Percentiles rank a stretch among this genome's conserved stretches.
These are phyloP conservation scores for Exidia glandulosa DNA, from an alignment of 768 basidiomycete species.

Conservation along the genomic window DNA sequence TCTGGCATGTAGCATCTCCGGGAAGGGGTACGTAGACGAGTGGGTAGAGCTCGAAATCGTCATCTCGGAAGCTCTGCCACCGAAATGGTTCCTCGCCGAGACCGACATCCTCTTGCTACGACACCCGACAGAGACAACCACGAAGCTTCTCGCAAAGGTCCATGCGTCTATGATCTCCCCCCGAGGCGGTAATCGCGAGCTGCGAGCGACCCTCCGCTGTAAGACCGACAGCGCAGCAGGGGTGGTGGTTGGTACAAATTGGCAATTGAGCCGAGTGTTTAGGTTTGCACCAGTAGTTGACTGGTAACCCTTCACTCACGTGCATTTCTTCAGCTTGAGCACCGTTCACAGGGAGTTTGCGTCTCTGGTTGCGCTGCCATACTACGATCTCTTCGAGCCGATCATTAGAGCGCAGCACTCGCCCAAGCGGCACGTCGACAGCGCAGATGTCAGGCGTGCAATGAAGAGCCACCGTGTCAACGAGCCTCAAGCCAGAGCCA, in stretches of 20 bases:
- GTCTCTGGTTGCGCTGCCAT: slow-evolving; percentile 70
- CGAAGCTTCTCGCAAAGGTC: slow-evolving; percentile 62
- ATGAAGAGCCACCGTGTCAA: slow-evolving; percentile 72
- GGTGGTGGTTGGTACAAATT: slow-evolving; percentile 51
- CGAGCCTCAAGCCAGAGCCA: slow-evolving; percentile 88
- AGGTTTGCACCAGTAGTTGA: slow-evolving; percentile 54
- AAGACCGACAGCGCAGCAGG: slow-evolving; percentile 41
- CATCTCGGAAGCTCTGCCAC: slow-evolving; percentile 46
- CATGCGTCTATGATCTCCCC: slow-evolving; percentile 31
- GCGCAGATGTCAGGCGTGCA: slow-evolving; percentile 43
- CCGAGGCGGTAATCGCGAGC: slow-evolving; percentile 20
- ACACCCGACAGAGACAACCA: slow-evolving; percentile 36
- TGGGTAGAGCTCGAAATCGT: slow-evolving; percentile 72
- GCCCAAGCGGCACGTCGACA: slow-evolving; percentile 27
- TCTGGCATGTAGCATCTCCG: slow-evolving; percentile 52
- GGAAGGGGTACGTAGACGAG: slow-evolving; percentile 64
- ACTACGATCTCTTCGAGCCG: slow-evolving; percentile 64
- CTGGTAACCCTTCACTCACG: slow-evolving; percentile 1
- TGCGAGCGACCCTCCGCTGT: slow-evolving; percentile 50
- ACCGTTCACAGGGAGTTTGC: slow-evolving; percentile 90
- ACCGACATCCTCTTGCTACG: slow-evolving; percentile 77
- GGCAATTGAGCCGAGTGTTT: slow-evolving; percentile 70
- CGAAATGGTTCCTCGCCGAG: slow-evolving; percentile 64
- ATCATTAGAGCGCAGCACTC: slow-evolving; percentile 62
- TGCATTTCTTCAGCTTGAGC: slow-evolving; percentile 49